A percentile compares a stretch with the other conserved stretches of the same genome.
These are phyloP conservation scores for Ulota crispa DNA, from an alignment of 225 moss, liverwort and hornwort genomes.

Conservation along the genomic window DNA sequence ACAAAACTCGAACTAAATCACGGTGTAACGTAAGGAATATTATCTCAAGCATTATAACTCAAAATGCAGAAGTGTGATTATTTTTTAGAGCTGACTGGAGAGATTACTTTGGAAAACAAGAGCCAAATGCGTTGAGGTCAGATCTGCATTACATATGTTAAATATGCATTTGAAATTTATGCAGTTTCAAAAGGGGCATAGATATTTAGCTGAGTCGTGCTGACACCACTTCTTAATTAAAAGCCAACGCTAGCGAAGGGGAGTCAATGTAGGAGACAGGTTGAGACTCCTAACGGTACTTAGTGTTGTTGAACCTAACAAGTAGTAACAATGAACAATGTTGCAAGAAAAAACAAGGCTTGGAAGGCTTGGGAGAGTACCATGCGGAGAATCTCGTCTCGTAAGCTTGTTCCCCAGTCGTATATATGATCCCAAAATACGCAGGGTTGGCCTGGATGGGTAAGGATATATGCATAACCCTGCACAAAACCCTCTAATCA, in stretches of 20 bases:
- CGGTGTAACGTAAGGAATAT: background rate
- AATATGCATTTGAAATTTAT: background rate
- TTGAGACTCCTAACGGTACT: background rate
- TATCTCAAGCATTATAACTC: background rate
- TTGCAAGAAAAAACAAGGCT: background rate
- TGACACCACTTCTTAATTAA: background rate
- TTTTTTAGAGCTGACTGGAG: background rate
- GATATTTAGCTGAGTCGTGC: background rate
- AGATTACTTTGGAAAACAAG: background rate
- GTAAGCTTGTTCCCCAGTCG: conserved; percentile 69
- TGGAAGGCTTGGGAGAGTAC: conserved; percentile 33
- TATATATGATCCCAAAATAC: conserved; percentile 97
- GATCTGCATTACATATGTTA: background rate
- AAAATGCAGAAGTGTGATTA: background rate
- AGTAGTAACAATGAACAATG: background rate
- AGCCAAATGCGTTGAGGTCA: background rate
- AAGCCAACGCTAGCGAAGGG: background rate
- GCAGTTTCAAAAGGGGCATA: background rate
- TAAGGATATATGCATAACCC: conserved; percentile 97
- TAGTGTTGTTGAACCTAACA: background rate
- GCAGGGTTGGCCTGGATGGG: conserved; percentile 90
- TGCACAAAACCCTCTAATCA: conserved; percentile 31
- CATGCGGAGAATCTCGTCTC: conserved; percentile 69
- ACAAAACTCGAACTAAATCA: background rate
- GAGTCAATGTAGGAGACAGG: background rate